Base-by-base conservation (phyloP, 805 yeast species). In the Yarrowia deformans region DNA sequence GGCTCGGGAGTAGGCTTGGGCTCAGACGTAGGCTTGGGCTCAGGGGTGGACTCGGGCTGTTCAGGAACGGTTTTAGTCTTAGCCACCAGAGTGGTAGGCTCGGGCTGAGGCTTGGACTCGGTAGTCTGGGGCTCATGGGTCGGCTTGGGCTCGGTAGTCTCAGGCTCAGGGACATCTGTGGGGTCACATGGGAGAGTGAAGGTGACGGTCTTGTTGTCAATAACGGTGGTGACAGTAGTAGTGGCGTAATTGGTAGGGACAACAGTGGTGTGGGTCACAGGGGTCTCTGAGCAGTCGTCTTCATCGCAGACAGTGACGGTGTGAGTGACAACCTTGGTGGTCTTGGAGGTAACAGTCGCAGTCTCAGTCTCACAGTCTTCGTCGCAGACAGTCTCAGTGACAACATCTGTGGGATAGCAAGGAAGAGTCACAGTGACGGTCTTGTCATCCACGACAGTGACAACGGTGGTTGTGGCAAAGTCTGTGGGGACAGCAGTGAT, bases 121-220 rank as follows among this genome's bases (percentile, higher is more conserved):
- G 56, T 34, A 32, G 16, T 35, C 56, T 52, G 29, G 35, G 60
- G 60, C 35, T 23, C 45, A 23, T 46, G 61, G 6, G 46, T 40
- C 7, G 61, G 16, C 46, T 40, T 34, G 3, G 19, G n/a, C n/a
- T n/a, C n/a, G n/a, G n/a, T n/a, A n/a, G n/a, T n/a, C n/a, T n/a
- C n/a, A n/a, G n/a, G n/a, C n/a, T n/a, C n/a, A n/a, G n/a, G n/a
- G n/a, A 55, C 37, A 9, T 55, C 61, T 9, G 61, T 55, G 61
- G 60, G 60, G 35, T 55, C 61, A 10, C 61, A 55, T 4, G 61
- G 61, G 37, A n/a, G 13, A 16, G 48, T 40, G 16, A 55, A 7
- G 37, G 61, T 55, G 48, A 55, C n/a, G 37, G 61, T 55, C 46
- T 55, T 55, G 61, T 55, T 23, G 35, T 55, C 48, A 40, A 55